Conservation (phyloP, 495 filamentous ascomycete genomes). For the Cladorrhinum samala region DNA sequence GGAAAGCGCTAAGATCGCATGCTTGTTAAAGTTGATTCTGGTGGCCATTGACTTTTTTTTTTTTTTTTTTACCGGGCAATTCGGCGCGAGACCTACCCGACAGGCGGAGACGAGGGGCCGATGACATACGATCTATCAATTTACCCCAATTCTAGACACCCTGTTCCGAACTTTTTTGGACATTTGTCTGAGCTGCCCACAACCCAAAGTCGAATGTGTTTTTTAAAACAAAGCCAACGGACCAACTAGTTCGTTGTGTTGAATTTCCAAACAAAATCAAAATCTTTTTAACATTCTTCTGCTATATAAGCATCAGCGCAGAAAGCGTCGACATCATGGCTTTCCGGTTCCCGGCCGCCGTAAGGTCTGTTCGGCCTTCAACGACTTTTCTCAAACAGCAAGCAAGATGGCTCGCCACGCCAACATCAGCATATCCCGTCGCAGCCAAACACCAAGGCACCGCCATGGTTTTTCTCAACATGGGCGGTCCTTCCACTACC, state of each 20-base stretch:
- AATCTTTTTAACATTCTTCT: background rate
- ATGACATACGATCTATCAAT: conserved; percentile 3
- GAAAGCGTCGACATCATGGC: conserved; percentile 40
- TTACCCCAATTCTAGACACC: background rate
- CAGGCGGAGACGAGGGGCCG: background rate
- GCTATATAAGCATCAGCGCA: background rate
- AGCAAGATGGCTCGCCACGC: conserved; percentile 54
- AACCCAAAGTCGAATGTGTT: no score
- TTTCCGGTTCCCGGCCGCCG: conserved; percentile 35
- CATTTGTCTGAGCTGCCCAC: background rate
- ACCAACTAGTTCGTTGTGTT: no score
- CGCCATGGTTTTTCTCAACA: conserved; percentile 98
- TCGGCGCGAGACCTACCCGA: background rate
- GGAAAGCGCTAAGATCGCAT: conserved; percentile 7
- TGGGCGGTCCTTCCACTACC: conserved; percentile 90
- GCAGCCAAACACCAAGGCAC: conserved; percentile 61
- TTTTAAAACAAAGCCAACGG: no score
- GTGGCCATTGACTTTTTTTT: conserved; percentile 1
- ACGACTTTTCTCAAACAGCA: conserved; percentile 26
- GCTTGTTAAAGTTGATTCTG: no score
- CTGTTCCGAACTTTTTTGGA: background rate
- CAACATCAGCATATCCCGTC: conserved; percentile 53
- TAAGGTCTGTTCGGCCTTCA: conserved; percentile 17
- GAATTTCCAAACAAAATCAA: no score
- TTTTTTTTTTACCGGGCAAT: background rate